Evolutionary conservation across 352 stramenopile genomes (phyloP), one percentile per base, ranked within the genome.

Genomic region (Elongisporangium anandrum): DNA sequence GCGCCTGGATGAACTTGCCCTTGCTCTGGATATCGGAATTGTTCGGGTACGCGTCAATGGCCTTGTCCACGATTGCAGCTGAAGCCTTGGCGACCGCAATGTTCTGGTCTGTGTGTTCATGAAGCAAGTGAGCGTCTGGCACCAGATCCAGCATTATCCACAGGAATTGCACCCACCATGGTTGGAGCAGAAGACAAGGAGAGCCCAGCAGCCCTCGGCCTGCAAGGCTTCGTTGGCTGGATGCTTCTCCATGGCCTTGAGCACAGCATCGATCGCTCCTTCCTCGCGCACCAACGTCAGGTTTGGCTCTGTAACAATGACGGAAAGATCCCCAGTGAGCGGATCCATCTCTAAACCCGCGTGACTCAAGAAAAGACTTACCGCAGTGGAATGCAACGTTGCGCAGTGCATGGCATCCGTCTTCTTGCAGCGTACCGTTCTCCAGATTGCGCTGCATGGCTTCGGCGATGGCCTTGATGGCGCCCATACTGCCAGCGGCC

Each of bases 111-210:
- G 16, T 16, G 34, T 17, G 34, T 45, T 45, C 34, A 17, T 17
- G 34, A 17, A 45, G 17, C 34, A 12, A 5, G 34, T 45, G 34
- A 45, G 34, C 13, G 1, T 38, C 7, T 38, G 26, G 26, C 26
- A 38, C 29, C 34, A 45, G 34, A 45, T 45, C 34, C 34, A 45
- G 9, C 10, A 45, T 8, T 13, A 39, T 2, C 29, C 29, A 39
- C 29, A 39, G 29, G 4, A 45, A 12, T 12, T 15, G 4, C 3
- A 17, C 67, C 23, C 60, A 86, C 80, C 79, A 56, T 87, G 81
- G 59, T 93, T 93, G 13, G 83, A 80, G 70, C 83, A 93, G 56
- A 88, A 93, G 51, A 93, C 83, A 10, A 93, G 67, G 39, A 93
- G 68, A 1, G 83, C 79, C 81, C 83, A 93, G 34, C 69, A 88